Evolutionary conservation across 176 grass and related monocot genomes (phyloP).

Genomic region (Rhynchospora tenuis): DNA sequence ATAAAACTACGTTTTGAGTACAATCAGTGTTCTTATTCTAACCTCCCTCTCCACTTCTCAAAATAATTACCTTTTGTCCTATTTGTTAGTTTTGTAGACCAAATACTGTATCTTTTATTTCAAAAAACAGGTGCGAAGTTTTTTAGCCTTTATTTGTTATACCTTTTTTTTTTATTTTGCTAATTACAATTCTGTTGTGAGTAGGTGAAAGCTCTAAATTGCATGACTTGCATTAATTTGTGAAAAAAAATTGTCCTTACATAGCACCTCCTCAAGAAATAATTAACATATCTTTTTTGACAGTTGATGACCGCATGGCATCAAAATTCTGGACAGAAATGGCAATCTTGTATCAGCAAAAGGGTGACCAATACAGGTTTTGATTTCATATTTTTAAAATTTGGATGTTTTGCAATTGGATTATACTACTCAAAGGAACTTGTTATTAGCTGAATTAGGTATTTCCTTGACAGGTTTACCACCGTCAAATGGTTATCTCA

Average conservation of each 20-base stretch:
- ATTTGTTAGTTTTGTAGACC: background rate
- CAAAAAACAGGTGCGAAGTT: background rate
- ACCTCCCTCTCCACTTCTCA: background rate
- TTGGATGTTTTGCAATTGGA: background rate
- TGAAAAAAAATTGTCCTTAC: background rate
- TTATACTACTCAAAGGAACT: constrained; percentile 3
- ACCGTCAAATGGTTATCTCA: constrained; percentile 80
- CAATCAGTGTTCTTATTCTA: background rate
- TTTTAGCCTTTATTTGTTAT: background rate
- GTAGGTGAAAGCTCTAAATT: constrained; percentile 2
- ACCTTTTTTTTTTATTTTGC: background rate
- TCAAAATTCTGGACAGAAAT: constrained; percentile 48
- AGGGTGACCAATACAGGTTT: constrained; percentile 56
- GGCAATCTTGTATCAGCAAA: constrained; percentile 54
- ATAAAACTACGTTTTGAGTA: background rate
- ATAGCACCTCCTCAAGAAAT: background rate
- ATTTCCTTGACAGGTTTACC: constrained; percentile 49
- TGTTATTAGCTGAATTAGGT: constrained; percentile 14
- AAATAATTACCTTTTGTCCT: background rate
- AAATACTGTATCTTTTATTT: background rate
- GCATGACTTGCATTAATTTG: background rate
- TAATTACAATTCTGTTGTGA: background rate
- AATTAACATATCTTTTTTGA: constrained; percentile 15
- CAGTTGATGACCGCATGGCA: constrained; percentile 50
- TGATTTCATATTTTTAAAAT: constrained; percentile 16